Base-by-base conservation (phyloP, 306 rosid species). In the Boehmeria nivea region DNA sequence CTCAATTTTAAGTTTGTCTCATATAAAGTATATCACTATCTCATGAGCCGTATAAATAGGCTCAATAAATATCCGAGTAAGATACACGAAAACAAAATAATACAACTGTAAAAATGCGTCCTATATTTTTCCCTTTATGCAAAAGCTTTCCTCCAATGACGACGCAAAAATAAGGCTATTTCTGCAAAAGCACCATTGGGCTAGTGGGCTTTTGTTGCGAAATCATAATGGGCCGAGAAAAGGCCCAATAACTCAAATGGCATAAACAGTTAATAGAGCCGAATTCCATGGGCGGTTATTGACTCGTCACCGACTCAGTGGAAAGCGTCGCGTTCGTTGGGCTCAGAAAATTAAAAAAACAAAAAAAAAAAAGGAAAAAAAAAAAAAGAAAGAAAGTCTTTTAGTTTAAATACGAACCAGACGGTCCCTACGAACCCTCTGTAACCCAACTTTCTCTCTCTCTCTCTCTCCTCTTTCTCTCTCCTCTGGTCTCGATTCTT, bases 251-350 rank as follows among this genome's bases (percentile, higher is more conserved):
- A 0, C 11, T 1, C 4, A 6, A 55, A 55, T 36, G 57, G 62
- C 34, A 43, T 17, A 42, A 27, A 50, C 8, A 8, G 57, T 18
- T 48, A 51, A 34, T 54, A 55, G n/a, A 15, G 26, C 2, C 6
- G 2, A 16, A n/a, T 12, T 25, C 1, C 6, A 23, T 19, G 68
- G 72, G 72, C 26, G n/a, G 11, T 54, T 31, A n/a, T 39, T 3
- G 43, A 3, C 1, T 19, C 12, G 51, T 16, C 72, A 59, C 72
- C 60, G 68, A 59, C 79, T 59, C 17, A 47, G 72, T 55, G 75
- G 64, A 74, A 49, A 54, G 56, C 48, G 36, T 46, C 47, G 26
- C 44, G 55, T 46, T 63, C 47, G 63, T 64, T 68, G 55, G 67
- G 45, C n/a, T 40, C 38, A 33, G 11, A 33, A 33, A 33, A 33